Conservation (phyloP, 371 early-diverging fungal genomes). For the Syncephalastrum racemosum region DNA sequence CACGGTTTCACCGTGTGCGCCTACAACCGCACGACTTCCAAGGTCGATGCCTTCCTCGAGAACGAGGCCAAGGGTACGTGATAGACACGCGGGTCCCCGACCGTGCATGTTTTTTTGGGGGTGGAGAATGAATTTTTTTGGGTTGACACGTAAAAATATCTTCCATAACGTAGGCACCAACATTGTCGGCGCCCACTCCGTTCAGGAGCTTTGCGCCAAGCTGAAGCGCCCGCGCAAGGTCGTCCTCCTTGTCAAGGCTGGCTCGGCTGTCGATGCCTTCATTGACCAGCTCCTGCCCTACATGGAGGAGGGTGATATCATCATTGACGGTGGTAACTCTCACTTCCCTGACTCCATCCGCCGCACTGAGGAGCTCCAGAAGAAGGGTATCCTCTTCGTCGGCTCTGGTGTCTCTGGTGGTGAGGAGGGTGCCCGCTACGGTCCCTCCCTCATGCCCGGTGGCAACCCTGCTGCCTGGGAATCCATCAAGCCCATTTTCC, state of each 20-base stretch:
- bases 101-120: not conserved
- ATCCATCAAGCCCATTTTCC: constrained; percentile 92
- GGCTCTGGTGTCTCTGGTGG: constrained; percentile 99
- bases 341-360: constrained; percentile 97
- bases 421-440: constrained; percentile 99
- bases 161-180: constrained; percentile 66
- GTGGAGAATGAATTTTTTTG: not conserved
- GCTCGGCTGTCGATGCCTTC: constrained; percentile 94
- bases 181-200: constrained; percentile 90
- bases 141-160: constrained; percentile 3
- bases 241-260: constrained; percentile 98
- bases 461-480: constrained; percentile 94
- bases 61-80: constrained; percentile 92
- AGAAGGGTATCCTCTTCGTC: constrained; percentile 91
- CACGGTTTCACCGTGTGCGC: constrained; percentile 93
- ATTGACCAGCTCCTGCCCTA: constrained; percentile 85
- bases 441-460: constrained; percentile 99
- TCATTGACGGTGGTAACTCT: constrained; percentile 99
- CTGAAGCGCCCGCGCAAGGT: constrained; percentile 95
- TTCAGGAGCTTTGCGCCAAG: constrained; percentile 90
- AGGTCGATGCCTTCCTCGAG: constrained; percentile 92
- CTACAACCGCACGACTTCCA: constrained; percentile 96
- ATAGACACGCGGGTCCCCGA: no score
- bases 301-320: constrained; percentile 92
- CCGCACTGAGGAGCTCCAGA: constrained; percentile 83